A percentile compares a stretch with the other conserved stretches of the same genome.
These are phyloP conservation scores for Escovopsis sp. DNA, from an alignment of 2,329 filamentous ascomycete species.

Conservation along the genomic window DNA sequence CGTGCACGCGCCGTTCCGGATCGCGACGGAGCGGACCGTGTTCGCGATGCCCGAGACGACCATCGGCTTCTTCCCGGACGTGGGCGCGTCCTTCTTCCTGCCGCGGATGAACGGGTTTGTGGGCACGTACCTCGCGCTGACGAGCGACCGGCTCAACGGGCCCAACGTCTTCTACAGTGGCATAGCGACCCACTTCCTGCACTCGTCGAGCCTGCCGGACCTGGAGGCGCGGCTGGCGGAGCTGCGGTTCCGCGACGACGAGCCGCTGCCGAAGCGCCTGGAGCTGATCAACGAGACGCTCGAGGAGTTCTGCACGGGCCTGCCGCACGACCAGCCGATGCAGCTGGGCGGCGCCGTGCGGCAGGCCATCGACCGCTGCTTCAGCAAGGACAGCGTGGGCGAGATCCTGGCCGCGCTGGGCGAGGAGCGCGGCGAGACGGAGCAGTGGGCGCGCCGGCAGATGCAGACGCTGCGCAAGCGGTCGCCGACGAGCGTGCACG, in stretches of 20 bases:
- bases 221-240: constrained; percentile 80
- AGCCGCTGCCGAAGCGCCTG: constrained; percentile 46
- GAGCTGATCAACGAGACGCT: constrained; percentile 72
- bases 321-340: constrained; percentile 62
- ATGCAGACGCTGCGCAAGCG: constrained; percentile 59
- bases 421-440: constrained; percentile 34
- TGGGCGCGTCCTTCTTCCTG: constrained; percentile 91
- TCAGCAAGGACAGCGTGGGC: constrained; percentile 49
- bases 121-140: constrained; percentile 87
- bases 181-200: constrained; percentile 88
- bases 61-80: constrained; percentile 97
- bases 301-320: constrained; percentile 76
- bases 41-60: constrained; percentile 99
- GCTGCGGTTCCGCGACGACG: constrained; percentile 72
- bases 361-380: constrained; percentile 72
- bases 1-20: constrained; percentile 88
- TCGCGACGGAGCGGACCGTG: constrained; percentile 87
- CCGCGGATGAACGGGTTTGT: constrained; percentile 74
- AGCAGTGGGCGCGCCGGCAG: constrained; percentile 67
- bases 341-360: constrained; percentile 56
- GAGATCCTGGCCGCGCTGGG: constrained; percentile 58
- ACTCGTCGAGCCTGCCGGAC: constrained; percentile 71
- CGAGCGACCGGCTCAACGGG: constrained; percentile 69
- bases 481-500: constrained; percentile 76
- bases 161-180: constrained; percentile 82